Evolutionary conservation across 805 yeast species (phyloP).

Genomic region (Candida argentea): DNA sequence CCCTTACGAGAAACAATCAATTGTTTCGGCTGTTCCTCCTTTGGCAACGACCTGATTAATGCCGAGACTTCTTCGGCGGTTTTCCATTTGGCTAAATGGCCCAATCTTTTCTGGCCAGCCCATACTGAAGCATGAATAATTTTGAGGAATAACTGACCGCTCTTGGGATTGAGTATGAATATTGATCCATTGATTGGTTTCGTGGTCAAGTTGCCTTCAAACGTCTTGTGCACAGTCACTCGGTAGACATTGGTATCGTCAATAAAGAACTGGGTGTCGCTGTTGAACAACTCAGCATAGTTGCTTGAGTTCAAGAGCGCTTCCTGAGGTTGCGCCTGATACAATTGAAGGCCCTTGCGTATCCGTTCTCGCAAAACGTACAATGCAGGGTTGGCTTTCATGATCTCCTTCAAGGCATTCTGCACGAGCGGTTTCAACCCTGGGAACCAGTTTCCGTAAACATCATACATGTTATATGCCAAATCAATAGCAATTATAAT

Average conservation of each 20-base stretch:
- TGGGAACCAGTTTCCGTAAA: constrained; percentile 96
- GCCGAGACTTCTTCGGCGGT: constrained; percentile 97
- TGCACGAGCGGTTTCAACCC: constrained; percentile 86
- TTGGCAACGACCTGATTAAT: constrained; percentile 74
- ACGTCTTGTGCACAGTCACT: constrained; percentile 82
- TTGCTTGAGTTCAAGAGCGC: constrained; percentile 82
- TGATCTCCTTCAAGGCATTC: constrained; percentile 84
- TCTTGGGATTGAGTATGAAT: constrained; percentile 78
- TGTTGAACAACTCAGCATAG: constrained; percentile 80
- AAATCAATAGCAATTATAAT: constrained; percentile 82
- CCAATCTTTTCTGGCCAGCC: constrained; percentile 92
- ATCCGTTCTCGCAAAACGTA: constrained; percentile 88
- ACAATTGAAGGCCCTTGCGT: constrained; percentile 85
- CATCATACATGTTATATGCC: constrained; percentile 92
- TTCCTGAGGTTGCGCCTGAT: constrained; percentile 90
- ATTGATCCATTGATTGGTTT: constrained; percentile 91
- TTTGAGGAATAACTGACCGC: constrained; percentile 84
- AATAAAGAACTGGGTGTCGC: constrained; percentile 74
- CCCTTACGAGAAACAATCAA: constrained; percentile 85
- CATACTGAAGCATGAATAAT: constrained; percentile 90
- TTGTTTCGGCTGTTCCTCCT: constrained; percentile 92
- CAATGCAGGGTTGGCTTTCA: constrained; percentile 91
- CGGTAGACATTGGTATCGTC: constrained; percentile 94
- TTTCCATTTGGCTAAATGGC: constrained; percentile 95
- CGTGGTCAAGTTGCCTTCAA: constrained; percentile 87